phyloP scores from a whole-genome alignment of 495 filamentous ascomycete species.

The Tricharina praecox region DNA sequence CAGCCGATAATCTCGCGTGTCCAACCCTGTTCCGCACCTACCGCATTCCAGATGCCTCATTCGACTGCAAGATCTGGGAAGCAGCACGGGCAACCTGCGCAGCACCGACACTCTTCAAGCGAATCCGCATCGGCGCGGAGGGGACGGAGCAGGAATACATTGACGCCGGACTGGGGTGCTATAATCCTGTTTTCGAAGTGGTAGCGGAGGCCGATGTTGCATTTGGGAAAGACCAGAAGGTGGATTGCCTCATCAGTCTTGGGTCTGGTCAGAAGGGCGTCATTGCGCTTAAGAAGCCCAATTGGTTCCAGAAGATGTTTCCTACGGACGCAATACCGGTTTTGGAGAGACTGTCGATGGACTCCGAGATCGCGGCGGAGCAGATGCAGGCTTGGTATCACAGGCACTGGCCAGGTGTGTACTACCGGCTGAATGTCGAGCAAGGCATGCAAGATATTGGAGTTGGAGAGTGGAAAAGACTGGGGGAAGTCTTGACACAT shows the following conservation, averaged over 20 bases:
- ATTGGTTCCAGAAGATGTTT: not conserved
- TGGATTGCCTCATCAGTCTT: constrained; percentile 23
- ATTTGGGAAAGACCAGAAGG: not conserved
- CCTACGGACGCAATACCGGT: constrained; percentile 12
- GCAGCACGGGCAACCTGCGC: constrained; percentile 31
- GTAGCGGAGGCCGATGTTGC: constrained; percentile 16
- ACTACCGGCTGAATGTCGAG: constrained; percentile 12
- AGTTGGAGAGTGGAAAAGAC: constrained; percentile 31
- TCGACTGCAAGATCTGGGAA: constrained; percentile 28
- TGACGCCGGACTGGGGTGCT: constrained; percentile 25
- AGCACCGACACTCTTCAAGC: constrained; percentile 30
- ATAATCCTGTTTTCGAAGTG: constrained; percentile 25
- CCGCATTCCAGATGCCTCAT: not conserved
- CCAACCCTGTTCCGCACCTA: constrained; percentile 14
- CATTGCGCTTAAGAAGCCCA: constrained; percentile 10
- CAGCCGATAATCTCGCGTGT: constrained; percentile 2
- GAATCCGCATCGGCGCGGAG: constrained; percentile 20
- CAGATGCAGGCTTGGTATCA: not conserved
- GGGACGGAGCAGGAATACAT: constrained; percentile 14
- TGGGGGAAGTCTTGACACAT: not conserved
- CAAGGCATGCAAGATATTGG: constrained; percentile 34
- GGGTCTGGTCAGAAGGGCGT: constrained; percentile 18
- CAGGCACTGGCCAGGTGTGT: not conserved
- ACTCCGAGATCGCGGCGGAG: constrained; percentile 11
- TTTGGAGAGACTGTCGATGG: constrained; percentile 16